Evolutionary conservation across 352 stramenopile species (phyloP).

Genomic region (Phytophthora hybrid): DNA sequence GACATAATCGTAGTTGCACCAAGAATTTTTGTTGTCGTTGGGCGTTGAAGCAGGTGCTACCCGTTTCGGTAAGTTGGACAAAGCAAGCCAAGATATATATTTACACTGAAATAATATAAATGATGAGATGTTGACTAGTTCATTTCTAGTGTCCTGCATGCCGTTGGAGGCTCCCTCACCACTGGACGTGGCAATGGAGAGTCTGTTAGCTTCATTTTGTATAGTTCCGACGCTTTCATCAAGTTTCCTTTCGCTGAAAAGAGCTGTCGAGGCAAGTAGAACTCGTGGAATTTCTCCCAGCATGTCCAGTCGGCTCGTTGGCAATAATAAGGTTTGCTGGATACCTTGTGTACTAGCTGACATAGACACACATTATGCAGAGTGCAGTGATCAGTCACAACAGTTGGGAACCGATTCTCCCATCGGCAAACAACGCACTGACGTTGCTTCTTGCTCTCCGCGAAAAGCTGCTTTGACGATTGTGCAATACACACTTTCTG

Average conservation of each 20-base stretch:
- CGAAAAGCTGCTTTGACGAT: not conserved
- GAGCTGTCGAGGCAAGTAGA: slow-evolving; percentile 10
- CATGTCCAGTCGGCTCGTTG: slow-evolving; percentile 10
- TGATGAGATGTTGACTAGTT: not conserved
- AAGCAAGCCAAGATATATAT: not conserved
- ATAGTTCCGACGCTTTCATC: slow-evolving; percentile 5
- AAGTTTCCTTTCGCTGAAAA: slow-evolving; percentile 11
- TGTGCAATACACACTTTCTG: not conserved
- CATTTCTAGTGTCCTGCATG: not conserved
- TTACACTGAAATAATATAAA: not conserved
- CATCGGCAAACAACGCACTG: slow-evolving; percentile 25
- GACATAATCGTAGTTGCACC: not conserved
- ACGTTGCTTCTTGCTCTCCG: slow-evolving; percentile 7
- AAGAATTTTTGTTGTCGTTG: slow-evolving; percentile 6
- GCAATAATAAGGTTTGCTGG: slow-evolving; percentile 9
- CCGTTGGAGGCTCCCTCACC: not conserved
- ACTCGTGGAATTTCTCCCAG: slow-evolving; percentile 28
- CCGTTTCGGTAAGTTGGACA: not conserved
- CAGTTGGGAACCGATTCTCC: slow-evolving; percentile 13
- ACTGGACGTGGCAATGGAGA: not conserved
- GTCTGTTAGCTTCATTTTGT: not conserved
- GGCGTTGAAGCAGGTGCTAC: not conserved
- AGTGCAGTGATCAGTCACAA: slow-evolving; percentile 23
- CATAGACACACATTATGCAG: slow-evolving; percentile 25
- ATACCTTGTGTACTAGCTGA: slow-evolving; percentile 2